phyloP scores from a whole-genome alignment of 768 basidiomycete species.

The Auricularia sp. region DNA sequence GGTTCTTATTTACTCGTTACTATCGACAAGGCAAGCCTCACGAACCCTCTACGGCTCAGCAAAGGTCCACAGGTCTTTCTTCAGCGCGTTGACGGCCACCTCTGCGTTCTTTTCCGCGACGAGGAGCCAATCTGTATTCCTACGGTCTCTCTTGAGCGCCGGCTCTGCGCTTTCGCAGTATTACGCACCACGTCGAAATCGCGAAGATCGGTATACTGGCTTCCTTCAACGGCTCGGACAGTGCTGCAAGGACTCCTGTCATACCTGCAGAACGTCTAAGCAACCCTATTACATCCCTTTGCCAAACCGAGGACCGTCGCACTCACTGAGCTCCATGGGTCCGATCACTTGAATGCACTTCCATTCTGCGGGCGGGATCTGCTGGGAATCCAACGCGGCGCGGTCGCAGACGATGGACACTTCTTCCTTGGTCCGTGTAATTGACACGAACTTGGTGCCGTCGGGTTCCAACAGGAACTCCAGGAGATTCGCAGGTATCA shows the following conservation, averaged over 20 bases:
- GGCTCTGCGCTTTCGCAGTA: neutral
- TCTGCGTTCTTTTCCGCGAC: conserved; percentile 35
- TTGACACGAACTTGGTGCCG: conserved; percentile 34
- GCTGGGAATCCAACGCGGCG: conserved; percentile 25
- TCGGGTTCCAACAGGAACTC: conserved; percentile 20
- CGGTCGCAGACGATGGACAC: conserved; percentile 45
- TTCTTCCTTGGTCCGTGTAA: conserved; percentile 52
- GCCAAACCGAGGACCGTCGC: neutral
- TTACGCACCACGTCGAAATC: conserved; percentile 48
- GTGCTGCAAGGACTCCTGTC: conserved; percentile 45
- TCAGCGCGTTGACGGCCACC: conserved; percentile 33
- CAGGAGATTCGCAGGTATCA: conserved; percentile 21
- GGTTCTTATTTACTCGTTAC: too few relatives aligned
- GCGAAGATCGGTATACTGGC: conserved; percentile 48
- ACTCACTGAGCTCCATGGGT: conserved; percentile 53
- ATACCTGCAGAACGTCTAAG: conserved; percentile 26
- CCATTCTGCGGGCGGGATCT: conserved; percentile 26
- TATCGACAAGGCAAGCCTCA: too few relatives aligned
- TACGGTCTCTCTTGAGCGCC: conserved; percentile 13
- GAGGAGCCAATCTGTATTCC: conserved; percentile 60
- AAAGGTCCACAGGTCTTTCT: conserved; percentile 45
- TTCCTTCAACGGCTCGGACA: conserved; percentile 42
- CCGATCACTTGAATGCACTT: conserved; percentile 52
- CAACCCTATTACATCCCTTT: neutral
- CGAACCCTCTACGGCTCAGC: neutral